Base-by-base conservation (phyloP, 1,139 yeast genomes). In the Geotrichum siamense region DNA sequence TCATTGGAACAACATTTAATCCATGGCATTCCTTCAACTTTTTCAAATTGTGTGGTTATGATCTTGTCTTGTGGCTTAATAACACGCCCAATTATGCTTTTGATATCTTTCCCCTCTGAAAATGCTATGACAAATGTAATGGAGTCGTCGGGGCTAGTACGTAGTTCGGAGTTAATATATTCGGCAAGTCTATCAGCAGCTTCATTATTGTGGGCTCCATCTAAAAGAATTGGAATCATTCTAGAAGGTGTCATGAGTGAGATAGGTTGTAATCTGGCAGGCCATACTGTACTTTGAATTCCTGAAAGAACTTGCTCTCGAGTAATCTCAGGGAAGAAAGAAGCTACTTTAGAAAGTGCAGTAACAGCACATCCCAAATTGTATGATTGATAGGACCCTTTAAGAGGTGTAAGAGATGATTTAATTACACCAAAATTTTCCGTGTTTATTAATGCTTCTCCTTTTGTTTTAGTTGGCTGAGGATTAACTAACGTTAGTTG, bases 1-100 rank as follows among this genome's bases (percentile, higher is more conserved):
- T 58, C 58, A 0, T 74, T 61, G 2, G 67, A 63, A 51, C 69
- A 70, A 2, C 85, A 65, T 21, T 67, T 56, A 12, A 91, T 78
- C 97, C 97, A 91, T 0, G 96, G 96, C 97, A 89, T 89, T 0
- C 84, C 81, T 13, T 82, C 93, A 0, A 94, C 91, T 1, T 64
- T 51, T 1, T 79, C 73, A 58, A 87, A 91, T 28, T 65, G 58
- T 0, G 91, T 78, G 1, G 81, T 72, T 1, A 81, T 65, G 0
- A 87, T 73, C 1, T 64, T 61, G 55, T 87, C 96, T 1, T 61
- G 57, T 0, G 66, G 60, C 9, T 58, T 56, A 2, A 82, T 58
- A 2, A 89, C 62, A 17, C 75, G 73, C 30, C 66, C 59, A 32
- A 87, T 61, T 19, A 87, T 63, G 0, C 69, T 67, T 0, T 63